phyloP scores from a whole-genome alignment of 163 green algal species.

The Volvox carteri region DNA sequence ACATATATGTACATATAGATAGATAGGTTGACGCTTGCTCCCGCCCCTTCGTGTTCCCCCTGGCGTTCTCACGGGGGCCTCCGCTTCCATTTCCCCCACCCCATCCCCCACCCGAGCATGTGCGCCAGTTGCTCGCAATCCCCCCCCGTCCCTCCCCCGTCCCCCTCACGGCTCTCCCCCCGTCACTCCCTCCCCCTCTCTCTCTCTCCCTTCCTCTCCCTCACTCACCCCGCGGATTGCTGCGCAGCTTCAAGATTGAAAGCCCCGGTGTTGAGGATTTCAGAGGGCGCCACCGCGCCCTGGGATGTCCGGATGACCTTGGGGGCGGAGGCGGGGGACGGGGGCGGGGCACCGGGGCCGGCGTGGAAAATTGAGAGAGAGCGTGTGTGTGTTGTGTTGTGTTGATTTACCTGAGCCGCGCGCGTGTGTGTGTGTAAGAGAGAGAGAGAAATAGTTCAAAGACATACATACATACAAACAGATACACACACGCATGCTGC shows the following conservation, averaged over 20 bases:
- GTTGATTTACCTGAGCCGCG: neutral
- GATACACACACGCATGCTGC: neutral
- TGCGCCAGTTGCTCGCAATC: too few relatives aligned
- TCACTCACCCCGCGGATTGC: conserved; percentile 57
- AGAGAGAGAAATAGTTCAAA: too few relatives aligned
- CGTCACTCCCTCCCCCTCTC: neutral
- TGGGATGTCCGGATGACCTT: conserved; percentile 46
- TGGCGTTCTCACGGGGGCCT: too few relatives aligned
- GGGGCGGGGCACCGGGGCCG: neutral
- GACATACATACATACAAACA: neutral
- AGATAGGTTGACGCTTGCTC: too few relatives aligned
- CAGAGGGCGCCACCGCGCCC: conserved; percentile 30
- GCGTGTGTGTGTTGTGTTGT: neutral
- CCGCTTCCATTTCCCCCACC: too few relatives aligned
- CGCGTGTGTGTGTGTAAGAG: too few relatives aligned
- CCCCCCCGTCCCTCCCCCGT: too few relatives aligned
- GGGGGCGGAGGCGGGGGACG: neutral
- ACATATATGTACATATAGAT: too few relatives aligned
- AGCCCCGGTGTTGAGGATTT: conserved; percentile 52
- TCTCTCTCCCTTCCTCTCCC: neutral
- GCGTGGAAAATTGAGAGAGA: neutral
- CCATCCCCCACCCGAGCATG: too few relatives aligned
- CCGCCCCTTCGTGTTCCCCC: too few relatives aligned
- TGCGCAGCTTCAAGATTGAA: conserved; percentile 55
- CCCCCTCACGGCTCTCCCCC: too few relatives aligned